A percentile compares a stretch with the other conserved stretches of the same genome.
Evolutionary conservation across 257 asterid genomes (phyloP).

Genomic region (Solanum ossicruentum): DNA sequence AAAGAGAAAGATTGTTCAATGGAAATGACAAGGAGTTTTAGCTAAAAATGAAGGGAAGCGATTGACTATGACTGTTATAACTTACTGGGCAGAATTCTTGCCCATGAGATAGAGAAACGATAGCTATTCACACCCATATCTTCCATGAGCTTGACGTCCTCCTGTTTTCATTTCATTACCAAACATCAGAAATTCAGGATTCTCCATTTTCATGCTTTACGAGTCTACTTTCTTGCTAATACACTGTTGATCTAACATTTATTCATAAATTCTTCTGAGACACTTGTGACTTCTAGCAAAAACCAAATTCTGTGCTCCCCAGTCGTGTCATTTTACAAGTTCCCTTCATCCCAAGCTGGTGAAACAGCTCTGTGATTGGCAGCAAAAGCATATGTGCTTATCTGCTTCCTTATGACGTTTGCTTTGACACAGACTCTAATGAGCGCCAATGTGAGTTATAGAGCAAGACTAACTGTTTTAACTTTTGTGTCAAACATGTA

Average conservation of each 20-base stretch:
- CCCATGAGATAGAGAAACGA: slow-evolving; percentile 11
- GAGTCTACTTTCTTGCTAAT: not conserved
- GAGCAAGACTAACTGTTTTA: not conserved
- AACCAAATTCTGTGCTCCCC: not conserved
- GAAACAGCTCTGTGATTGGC: too few relatives aligned
- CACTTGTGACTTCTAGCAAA: not conserved
- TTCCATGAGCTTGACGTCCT: slow-evolving; percentile 1
- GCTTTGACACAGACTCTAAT: not conserved
- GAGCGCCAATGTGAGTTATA: not conserved
- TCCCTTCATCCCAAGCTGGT: too few relatives aligned
- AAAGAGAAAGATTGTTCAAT: not conserved
- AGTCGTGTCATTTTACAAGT: not conserved
- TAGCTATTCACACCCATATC: slow-evolving; percentile 1
- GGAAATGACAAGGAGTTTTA: not conserved
- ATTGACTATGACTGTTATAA: not conserved
- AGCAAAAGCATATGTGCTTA: too few relatives aligned
- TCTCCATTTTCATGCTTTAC: not conserved
- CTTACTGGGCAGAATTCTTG: slow-evolving; percentile 9
- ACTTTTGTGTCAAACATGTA: not conserved
- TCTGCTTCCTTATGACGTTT: not conserved
- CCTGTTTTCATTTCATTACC: not conserved
- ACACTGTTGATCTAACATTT: not conserved
- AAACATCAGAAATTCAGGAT: not conserved
- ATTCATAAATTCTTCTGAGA: not conserved
- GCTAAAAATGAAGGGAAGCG: not conserved